phyloP scores from a whole-genome alignment of 495 filamentous ascomycete genomes.

The Talaromyces stipitatus region DNA sequence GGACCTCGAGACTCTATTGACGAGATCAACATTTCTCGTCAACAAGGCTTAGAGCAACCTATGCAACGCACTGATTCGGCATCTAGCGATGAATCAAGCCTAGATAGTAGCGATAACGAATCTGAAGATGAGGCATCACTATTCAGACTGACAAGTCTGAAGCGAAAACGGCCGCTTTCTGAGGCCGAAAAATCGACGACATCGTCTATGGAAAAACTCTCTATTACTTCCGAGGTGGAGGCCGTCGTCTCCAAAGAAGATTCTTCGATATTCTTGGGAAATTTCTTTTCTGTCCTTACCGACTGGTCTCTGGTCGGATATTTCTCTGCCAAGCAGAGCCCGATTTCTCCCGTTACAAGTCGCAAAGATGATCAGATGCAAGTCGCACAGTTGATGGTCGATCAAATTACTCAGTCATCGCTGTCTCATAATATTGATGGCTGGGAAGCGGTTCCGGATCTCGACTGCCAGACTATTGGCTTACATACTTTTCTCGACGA shows the following conservation, averaged over 20 bases:
- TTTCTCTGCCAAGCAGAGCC: constrained; percentile 30
- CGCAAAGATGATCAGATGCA: constrained; percentile 33
- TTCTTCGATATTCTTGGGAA: constrained; percentile 33
- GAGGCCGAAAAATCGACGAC: constrained; percentile 23
- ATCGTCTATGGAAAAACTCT: constrained; percentile 23
- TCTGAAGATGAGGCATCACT: constrained; percentile 18
- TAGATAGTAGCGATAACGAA: constrained; percentile 23
- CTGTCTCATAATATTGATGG: constrained; percentile 30
- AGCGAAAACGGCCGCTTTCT: constrained; percentile 34
- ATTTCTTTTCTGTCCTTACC: constrained; percentile 37
- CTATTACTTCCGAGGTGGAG: constrained; percentile 16
- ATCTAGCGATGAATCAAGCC: constrained; percentile 25
- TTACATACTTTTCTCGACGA: constrained; percentile 24
- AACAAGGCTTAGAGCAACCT: neutral
- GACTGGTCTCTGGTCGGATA: constrained; percentile 38
- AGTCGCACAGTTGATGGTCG: constrained; percentile 39
- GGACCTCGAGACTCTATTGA: neutral
- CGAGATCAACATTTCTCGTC: neutral
- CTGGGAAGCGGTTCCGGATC: constrained; percentile 18
- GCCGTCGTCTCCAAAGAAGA: constrained; percentile 15
- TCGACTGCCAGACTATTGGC: constrained; percentile 20
- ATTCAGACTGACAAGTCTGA: constrained; percentile 18
- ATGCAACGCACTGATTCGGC: constrained; percentile 14
- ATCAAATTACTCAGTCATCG: constrained; percentile 43
- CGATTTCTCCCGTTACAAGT: constrained; percentile 23